Base-by-base conservation (phyloP, 148 eudicot genomes). In the Silene conica region DNA sequence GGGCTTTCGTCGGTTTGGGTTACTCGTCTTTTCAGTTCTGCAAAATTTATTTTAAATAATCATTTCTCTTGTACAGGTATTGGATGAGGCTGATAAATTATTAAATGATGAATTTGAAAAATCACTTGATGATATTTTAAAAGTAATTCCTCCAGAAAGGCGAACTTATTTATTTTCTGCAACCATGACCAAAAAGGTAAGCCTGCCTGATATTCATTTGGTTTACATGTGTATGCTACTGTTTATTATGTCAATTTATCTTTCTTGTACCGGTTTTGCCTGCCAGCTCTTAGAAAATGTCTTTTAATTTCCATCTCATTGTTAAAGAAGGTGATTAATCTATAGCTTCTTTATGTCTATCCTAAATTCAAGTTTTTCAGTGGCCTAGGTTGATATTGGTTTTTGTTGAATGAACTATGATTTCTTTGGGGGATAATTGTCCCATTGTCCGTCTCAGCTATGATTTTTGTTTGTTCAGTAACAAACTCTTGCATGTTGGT, bases 1-100 rank as follows among this genome's bases (percentile, higher is more conserved):
- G 4, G 65, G 55, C 20, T 55, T 38, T 75, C 22, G 1, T 34
- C 50, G 10, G 31, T 76, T 59, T 13, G 65, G 55, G 28, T n/a
- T 8, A 13, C 15, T 5, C 18, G 18, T 8, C 11, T 52, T 69
- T 62, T 4, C n/a, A 11, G 16, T 58, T 74, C 22, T 31, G 60
- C 41, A 14, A 12, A 16, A 34, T 71, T 41, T 67, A 38, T 34
- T 46, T 69, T 25, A 15, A 43, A 55, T 57, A 3, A 21, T 59
- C 34, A 23, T 71, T 14, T 56, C 14, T 72, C 34, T 55, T 63
- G 28, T 79, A 48, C 82, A 94, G 98, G 97, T 94, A 34, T 67
- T 94, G 56, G 98, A 94, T 85, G 98, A 94, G 81, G 98, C 98
- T 45, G 98, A 94, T 82, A 84, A 90, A 78, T 78, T 94, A 83